phyloP scores from a whole-genome alignment of 176 grass and related monocot genomes.

The Aegilops bicornis region DNA sequence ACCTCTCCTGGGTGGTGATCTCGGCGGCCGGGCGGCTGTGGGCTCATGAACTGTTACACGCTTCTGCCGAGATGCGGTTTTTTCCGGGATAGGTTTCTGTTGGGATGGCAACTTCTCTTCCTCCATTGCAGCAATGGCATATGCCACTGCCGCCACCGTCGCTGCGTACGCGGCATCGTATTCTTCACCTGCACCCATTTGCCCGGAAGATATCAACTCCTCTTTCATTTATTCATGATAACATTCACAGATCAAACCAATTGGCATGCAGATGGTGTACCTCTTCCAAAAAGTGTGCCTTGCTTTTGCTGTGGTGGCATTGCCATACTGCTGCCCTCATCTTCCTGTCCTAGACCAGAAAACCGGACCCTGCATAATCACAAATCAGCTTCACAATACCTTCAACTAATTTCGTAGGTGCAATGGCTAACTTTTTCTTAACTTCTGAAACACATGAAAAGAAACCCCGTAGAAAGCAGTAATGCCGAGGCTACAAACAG shows the following conservation, averaged over 20 bases:
- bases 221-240: neutral
- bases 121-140: constrained; percentile 54
- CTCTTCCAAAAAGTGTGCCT: constrained; percentile 23
- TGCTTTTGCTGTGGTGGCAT: constrained; percentile 14
- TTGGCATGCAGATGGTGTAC: neutral
- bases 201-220: neutral
- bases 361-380: constrained; percentile 34
- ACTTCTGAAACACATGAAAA: neutral
- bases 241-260: neutral
- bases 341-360: constrained; percentile 19
- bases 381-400: neutral
- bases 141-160: constrained; percentile 63
- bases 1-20: constrained; percentile 13
- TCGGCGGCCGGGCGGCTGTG: neutral
- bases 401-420: neutral
- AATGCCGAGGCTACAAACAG: neutral
- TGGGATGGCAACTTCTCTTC: constrained; percentile 26
- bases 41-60: neutral
- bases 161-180: constrained; percentile 41
- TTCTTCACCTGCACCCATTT: constrained; percentile 22
- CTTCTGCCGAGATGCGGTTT: constrained; percentile 22
- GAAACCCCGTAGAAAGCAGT: neutral
- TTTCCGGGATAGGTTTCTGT: constrained; percentile 1
- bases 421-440: no score
- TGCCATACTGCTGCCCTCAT: neutral